Evolutionary conservation across 1,284 basidiomycete genomes (phyloP).

Genomic region (Grifola frondosa): DNA sequence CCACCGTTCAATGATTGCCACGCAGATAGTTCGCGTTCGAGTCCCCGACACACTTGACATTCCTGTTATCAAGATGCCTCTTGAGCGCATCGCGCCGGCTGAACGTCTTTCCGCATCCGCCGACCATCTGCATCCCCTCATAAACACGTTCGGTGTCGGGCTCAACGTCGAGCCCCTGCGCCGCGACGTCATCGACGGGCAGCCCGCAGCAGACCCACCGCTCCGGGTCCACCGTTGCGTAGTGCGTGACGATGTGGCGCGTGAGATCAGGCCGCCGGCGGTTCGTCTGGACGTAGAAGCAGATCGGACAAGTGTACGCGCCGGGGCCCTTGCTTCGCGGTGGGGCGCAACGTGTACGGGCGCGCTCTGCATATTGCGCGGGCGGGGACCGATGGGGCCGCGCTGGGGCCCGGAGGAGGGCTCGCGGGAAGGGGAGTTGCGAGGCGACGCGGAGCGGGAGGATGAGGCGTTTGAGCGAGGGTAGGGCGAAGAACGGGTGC

Average conservation of each 20-base stretch:
- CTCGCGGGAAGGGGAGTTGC: too few species aligned
- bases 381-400: slow-evolving; percentile 12
- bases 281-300: slow-evolving; percentile 23
- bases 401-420: slow-evolving; percentile 2
- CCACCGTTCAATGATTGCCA: neutral
- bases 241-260: slow-evolving; percentile 28
- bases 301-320: slow-evolving; percentile 18
- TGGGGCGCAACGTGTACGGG: too few species aligned
- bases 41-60: slow-evolving; percentile 18
- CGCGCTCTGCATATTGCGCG: slow-evolving; percentile 17
- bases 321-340: slow-evolving; percentile 11
- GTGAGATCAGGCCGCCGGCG: slow-evolving; percentile 26
- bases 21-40: neutral
- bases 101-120: slow-evolving; percentile 28
- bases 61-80: slow-evolving; percentile 25
- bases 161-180: slow-evolving; percentile 2
- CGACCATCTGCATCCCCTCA: slow-evolving; percentile 15
- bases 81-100: slow-evolving; percentile 29
- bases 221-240: slow-evolving; percentile 8
- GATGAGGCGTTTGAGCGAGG: slow-evolving; percentile 7
- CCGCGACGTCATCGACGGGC: slow-evolving; percentile 14
- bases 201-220: slow-evolving; percentile 28
- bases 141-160: slow-evolving; percentile 11
- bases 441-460: neutral
- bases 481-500: slow-evolving; percentile 14